Evolutionary conservation across 495 filamentous ascomycete species (phyloP), one percentile per base, ranked within the genome.

Genomic region (Neurospora sp.): DNA sequence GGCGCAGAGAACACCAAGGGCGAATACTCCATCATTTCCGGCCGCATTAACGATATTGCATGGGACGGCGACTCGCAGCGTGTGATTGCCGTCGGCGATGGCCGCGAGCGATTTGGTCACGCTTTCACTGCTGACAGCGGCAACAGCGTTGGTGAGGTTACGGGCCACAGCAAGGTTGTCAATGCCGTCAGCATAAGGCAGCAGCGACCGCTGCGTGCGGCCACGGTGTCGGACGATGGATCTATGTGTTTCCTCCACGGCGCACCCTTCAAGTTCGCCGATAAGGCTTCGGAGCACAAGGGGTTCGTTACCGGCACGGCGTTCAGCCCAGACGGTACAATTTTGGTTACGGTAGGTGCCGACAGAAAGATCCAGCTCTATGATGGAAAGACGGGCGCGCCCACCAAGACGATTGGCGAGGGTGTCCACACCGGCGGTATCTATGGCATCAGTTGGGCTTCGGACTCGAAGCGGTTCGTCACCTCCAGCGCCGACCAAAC

Each of bases 11-110:
- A 88, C 73, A 91, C 88, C 65, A 91, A 91, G 81, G 90, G 94
- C 70, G 96, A 98, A 80, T 98, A 97, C 81, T 88, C 89, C 74
- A 97, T 98, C 80, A 93, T 98, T 75, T 94, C 93, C 70, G 96
- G 96, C 40, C 90, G 93, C 68, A 97, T 99, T 80, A 96, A 96
- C 79, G 96, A 98, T 79, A 85, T 99, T 69, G 94, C 95, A 12
- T 99, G 96, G 94, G 96, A 98, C 80, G 96, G 95, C 68, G 96
- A 99, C 81, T 94, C 92, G 69, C 94, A 97, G 83, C 91, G 96
- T 35, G 92, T 99, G 70, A 97, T 98, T 74, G 96, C 95, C 10
- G 96, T 98, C 22, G 96, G 96, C 31, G 91, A 98, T 72, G 96
- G 96, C 17, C 94, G 95, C 79, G 94, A 98, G 81, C 88, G 93